These are phyloP conservation scores for Botryotinia narcissicola DNA, from an alignment of 2,329 filamentous ascomycete species.

Conservation along the genomic window DNA sequence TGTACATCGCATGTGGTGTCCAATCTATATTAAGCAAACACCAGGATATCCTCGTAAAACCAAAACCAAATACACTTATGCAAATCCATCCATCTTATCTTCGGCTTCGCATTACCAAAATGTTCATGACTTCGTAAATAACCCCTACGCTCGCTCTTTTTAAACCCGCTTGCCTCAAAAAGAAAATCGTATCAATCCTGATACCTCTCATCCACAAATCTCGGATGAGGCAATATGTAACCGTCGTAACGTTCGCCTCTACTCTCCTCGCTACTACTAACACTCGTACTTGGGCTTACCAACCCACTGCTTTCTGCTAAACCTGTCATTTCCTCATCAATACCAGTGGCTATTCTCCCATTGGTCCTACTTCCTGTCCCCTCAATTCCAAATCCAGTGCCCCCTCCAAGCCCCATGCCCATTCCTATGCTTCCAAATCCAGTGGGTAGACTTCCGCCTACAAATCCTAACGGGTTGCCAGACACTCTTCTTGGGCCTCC, in stretches of 20 bases:
- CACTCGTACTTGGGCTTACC: slow-evolving; percentile 38
- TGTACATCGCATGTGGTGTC: not conserved
- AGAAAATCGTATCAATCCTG: not conserved
- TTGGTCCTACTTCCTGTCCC: not conserved
- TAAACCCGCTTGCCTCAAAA: not conserved
- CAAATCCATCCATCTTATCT: not conserved
- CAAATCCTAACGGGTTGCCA: slow-evolving; percentile 10
- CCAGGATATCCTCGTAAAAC: slow-evolving; percentile 4
- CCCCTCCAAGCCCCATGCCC: slow-evolving; percentile 1
- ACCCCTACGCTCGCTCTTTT: not conserved
- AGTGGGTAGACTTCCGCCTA: slow-evolving; percentile 3
- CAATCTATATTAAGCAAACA: not conserved
- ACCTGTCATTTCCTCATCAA: slow-evolving; percentile 30
- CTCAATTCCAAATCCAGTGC: slow-evolving; percentile 14
- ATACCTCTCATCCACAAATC: slow-evolving; percentile 14
- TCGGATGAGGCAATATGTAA: slow-evolving; percentile 19
- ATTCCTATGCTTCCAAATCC: slow-evolving; percentile 1
- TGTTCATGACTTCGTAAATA: slow-evolving; percentile 15
- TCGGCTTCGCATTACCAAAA: not conserved
- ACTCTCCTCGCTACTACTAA: slow-evolving; percentile 33
- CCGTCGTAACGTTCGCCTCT: slow-evolving; percentile 23
- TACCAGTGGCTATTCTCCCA: slow-evolving; percentile 26
- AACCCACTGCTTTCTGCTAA: slow-evolving; percentile 34
- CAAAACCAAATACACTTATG: not conserved
- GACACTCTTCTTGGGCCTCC: not conserved